Conservation (phyloP, 106 monocot species). For the Xerophyta viscosa region DNA sequence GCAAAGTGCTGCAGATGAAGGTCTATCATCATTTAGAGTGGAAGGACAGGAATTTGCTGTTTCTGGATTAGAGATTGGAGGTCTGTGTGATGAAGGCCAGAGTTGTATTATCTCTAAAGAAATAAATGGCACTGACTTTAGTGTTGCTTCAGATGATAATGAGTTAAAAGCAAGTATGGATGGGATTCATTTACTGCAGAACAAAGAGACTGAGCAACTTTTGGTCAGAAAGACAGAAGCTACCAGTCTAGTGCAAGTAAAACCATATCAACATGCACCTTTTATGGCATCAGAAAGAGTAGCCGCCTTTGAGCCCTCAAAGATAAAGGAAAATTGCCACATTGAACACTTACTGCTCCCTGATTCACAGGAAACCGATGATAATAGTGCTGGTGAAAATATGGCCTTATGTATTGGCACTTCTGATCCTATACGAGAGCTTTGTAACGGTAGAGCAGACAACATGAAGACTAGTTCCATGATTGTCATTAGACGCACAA, state of each 20-base stretch:
- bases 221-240: not conserved
- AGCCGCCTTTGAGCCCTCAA: slow-evolving; percentile 3
- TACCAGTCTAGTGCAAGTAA: not conserved
- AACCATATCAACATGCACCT: not conserved
- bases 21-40: slow-evolving; percentile 16
- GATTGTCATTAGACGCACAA: slow-evolving; percentile 38
- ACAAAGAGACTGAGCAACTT: not conserved
- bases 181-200: not conserved
- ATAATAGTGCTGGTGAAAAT: not conserved
- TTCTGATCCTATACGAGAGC: slow-evolving; percentile 10
- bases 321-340: slow-evolving; percentile 1
- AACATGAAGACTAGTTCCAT: slow-evolving; percentile 11
- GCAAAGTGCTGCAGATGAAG: not conserved
- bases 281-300: slow-evolving; percentile 3
- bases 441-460: slow-evolving; percentile 1
- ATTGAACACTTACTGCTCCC: not conserved
- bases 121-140: slow-evolving; percentile 2
- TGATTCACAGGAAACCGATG: not conserved
- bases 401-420: slow-evolving; percentile 6
- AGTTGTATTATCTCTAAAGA: slow-evolving; percentile 1
- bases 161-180: not conserved
- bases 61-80: slow-evolving; percentile 13
- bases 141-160: not conserved
- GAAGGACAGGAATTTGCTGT: slow-evolving; percentile 1
- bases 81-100: slow-evolving; percentile 4